Percentiles rank a stretch among this genome's conserved stretches.
Evolutionary conservation across 163 green algal genomes (phyloP).

Genomic region (Scenedesmus sp.): DNA sequence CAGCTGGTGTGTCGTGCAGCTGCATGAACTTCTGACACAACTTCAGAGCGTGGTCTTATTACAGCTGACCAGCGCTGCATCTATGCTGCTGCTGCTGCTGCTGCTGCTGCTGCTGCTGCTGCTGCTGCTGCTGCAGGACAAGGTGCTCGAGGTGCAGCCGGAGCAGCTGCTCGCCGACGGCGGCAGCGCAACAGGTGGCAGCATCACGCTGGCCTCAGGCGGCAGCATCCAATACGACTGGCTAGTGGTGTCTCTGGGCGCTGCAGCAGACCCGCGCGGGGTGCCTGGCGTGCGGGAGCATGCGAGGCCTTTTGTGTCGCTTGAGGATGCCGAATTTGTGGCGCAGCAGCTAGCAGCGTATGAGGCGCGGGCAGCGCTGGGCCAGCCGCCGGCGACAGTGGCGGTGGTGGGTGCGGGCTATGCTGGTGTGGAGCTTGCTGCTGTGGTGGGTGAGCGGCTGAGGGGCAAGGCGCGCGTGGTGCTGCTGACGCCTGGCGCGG

Average conservation of each 20-base stretch:
- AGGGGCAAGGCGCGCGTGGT: constrained; percentile 54
- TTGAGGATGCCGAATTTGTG: constrained; percentile 86
- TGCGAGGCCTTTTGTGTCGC: constrained; percentile 85
- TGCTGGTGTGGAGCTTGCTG: constrained; percentile 93
- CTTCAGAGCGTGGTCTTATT: background rate
- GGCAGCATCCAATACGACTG: constrained; percentile 86
- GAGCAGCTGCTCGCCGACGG: constrained; percentile 54
- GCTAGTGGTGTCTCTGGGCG: constrained; percentile 92
- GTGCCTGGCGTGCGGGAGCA: constrained; percentile 86
- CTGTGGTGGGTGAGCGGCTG: constrained; percentile 83
- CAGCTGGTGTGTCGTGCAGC: no score
- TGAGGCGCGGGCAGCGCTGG: constrained; percentile 26
- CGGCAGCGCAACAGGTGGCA: constrained; percentile 53
- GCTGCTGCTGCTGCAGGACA: no score
- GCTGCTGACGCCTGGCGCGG: constrained; percentile 75
- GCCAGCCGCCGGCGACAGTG: constrained; percentile 51
- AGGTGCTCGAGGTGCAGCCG: constrained; percentile 67
- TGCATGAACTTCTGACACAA: background rate
- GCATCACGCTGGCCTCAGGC: constrained; percentile 39
- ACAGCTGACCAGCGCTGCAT: background rate
- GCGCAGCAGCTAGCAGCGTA: constrained; percentile 48
- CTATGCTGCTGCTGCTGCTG: background rate
- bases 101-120: background rate
- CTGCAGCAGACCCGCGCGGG: constrained; percentile 73
- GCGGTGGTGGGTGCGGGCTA: constrained; percentile 94